A percentile compares a stretch with the other conserved stretches of the same genome.
Evolutionary conservation across 2,329 filamentous ascomycete species (phyloP).

Genomic region (Exophiala sideris): DNA sequence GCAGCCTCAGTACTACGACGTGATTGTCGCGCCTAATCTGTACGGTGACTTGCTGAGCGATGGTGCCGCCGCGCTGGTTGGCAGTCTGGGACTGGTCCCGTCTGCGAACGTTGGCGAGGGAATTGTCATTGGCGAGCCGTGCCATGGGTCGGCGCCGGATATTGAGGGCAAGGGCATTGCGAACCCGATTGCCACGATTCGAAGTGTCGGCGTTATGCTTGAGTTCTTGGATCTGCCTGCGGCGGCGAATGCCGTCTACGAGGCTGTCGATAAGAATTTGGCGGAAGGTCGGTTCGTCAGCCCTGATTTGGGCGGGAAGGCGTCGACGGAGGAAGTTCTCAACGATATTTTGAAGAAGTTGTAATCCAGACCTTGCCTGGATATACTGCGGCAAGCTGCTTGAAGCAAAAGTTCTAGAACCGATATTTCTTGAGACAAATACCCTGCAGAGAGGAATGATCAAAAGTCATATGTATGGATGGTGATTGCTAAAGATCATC

Average conservation of each 20-base stretch:
- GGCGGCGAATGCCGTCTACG: constrained; percentile 85
- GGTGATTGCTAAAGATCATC: too few species aligned
- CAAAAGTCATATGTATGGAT: too few species aligned
- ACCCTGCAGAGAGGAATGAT: too few species aligned
- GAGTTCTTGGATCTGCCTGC: constrained; percentile 87
- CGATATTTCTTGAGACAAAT: too few species aligned
- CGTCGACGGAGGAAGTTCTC: constrained; percentile 80
- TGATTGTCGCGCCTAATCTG: constrained; percentile 94
- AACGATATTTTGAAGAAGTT: constrained; percentile 80
- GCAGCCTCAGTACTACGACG: constrained; percentile 90
- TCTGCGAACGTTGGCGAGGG: constrained; percentile 91
- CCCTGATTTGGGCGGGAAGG: constrained; percentile 85
- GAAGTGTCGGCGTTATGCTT: constrained; percentile 89
- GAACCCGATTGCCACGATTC: constrained; percentile 92
- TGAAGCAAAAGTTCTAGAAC: too few species aligned
- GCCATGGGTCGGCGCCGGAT: constrained; percentile 92
- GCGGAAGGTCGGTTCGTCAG: constrained; percentile 77
- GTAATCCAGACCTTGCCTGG: constrained; percentile 43
- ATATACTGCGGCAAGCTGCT: too few species aligned
- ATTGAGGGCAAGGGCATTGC: constrained; percentile 90
- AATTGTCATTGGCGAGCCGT: constrained; percentile 96
- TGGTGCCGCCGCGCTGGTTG: constrained; percentile 89
- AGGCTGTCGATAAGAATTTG: constrained; percentile 85
- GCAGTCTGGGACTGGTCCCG: constrained; percentile 85
- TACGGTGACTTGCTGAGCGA: constrained; percentile 97